Evolutionary conservation across 768 basidiomycete genomes (phyloP), one percentile per base, ranked within the genome.

Genomic region (Gelatoporia subvermispora): DNA sequence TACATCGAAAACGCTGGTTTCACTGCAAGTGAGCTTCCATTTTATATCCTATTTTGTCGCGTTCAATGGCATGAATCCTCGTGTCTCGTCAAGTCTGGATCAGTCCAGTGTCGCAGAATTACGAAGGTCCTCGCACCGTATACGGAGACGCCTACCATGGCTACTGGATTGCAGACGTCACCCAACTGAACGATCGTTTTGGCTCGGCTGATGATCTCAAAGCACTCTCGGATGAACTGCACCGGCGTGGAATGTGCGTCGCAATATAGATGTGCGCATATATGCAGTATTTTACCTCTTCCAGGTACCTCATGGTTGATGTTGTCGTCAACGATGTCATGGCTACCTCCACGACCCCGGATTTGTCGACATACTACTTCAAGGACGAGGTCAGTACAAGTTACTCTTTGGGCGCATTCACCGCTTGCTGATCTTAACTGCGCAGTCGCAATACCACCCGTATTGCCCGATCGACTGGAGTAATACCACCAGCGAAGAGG

Each of bases 91-190:
- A 50, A 83, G 83, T 90, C 40, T 92, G 88, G 88, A 90, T 89
- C 51, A 87, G 84, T 51, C 90, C 89, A 10, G 77, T 92, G 16
- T 82, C 78, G 49, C 77, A 88, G 65, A 90, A 90, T 62, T 88
- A 85, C 51, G 67, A 85, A 34, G 86, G 87, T 0, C 78, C 83
- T 11, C 61, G 76, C 41, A 81, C 86, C 2, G 69, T 78, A 1
- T 92, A 90, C 61, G 88, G 89, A 17, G 85, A 89, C 57, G 69
- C 91, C 15, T 93, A 93, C 66, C 89, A 91, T 57, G 89, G 89
- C 16, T 91, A 92, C 66, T 92, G 90, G 88, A 74, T 81, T 24
- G 75, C 79, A 44, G 83, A 92, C 62, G 73, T 84, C 23, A 70
- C 79, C 50, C 58, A 75, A 53, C 72, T 92, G 35, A 92, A 91